Base-by-base conservation (phyloP, 306 rosid genomes). In the Fragaria iinumae region DNA sequence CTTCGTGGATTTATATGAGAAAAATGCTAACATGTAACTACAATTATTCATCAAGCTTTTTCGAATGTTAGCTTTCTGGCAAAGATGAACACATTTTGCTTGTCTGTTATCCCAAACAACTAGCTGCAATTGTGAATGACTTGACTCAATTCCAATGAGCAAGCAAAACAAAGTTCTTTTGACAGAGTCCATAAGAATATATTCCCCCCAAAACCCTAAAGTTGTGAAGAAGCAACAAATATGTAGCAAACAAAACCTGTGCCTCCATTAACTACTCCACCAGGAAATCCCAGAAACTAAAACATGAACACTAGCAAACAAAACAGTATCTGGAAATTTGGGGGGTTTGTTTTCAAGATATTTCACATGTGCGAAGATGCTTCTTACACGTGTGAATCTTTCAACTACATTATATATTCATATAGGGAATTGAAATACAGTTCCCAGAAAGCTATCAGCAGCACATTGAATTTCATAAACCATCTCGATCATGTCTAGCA, bases 91-190 rank as follows among this genome's bases (percentile, higher is more conserved):
- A 43, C 73, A 76, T 75, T 69, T 17, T 38, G 82, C 38, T 84
- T 81, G 87, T 81, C 69, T 80, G 50, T 75, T 78, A 80, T 80
- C 69, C 81, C 43, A 67, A 83, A 81, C 65, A 67, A 69, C 74
- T 56, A 56, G 18, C 38, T 60, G 29, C 32, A 25, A 5, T 11
- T 3, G 38, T 25, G 38, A 60, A 25, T 12, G 38, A 27, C 66
- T 60, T 5, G 18, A 60, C 9, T 13, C 29, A 25, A 25, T 60
- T 13, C 38, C 66, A 60, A 25, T 12, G 20, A 60, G 39, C 39
- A 60, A 64, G 44, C 68, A 63, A 32, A 12, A 44, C 55, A 67
- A 67, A 39, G 39, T 18, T 29, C 2, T 73, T 67, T 68, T 45
- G 65, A 25, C 25, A 49, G 11, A 41, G 66, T 23, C 65, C 67